Evolutionary conservation across 2,329 filamentous ascomycete genomes (phyloP).

Genomic region (Triangularia setosa): DNA sequence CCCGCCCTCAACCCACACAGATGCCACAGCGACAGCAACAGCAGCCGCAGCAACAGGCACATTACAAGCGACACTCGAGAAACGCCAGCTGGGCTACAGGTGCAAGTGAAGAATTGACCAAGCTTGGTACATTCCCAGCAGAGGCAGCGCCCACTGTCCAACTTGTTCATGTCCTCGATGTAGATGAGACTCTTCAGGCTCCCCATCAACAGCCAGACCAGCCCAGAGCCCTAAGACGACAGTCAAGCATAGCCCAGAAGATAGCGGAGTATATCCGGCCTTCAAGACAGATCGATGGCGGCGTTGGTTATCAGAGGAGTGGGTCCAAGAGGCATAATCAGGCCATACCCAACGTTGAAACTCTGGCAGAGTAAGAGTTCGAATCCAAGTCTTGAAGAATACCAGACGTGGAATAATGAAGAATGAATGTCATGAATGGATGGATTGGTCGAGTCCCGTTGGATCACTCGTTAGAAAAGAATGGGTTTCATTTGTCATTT

Average conservation of each 20-base stretch:
- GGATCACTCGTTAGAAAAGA: not conserved
- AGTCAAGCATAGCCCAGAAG: conserved; percentile 38
- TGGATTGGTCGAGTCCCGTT: too few species aligned
- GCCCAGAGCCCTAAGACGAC: conserved; percentile 20
- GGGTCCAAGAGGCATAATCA: not conserved
- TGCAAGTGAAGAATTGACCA: not conserved
- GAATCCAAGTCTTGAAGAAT: not conserved
- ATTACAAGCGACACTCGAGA: not conserved
- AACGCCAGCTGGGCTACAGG: not conserved
- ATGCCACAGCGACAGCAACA: not conserved
- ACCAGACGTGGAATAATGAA: not conserved
- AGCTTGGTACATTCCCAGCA: not conserved
- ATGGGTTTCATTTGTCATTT: not conserved
- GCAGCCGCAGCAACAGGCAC: not conserved
- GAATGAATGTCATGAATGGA: not conserved
- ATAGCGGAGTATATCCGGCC: conserved; percentile 45
- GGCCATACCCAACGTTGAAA: not conserved
- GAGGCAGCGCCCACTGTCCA: not conserved
- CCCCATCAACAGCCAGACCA: conserved; percentile 9
- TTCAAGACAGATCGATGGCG: conserved; percentile 10
- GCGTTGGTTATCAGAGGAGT: not conserved
- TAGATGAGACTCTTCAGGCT: not conserved
- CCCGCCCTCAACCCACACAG: not conserved
- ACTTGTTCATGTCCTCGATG: not conserved
- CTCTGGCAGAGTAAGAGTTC: not conserved